Evolutionary conservation across 768 basidiomycete species (phyloP).

Genomic region (Mycena amicta): DNA sequence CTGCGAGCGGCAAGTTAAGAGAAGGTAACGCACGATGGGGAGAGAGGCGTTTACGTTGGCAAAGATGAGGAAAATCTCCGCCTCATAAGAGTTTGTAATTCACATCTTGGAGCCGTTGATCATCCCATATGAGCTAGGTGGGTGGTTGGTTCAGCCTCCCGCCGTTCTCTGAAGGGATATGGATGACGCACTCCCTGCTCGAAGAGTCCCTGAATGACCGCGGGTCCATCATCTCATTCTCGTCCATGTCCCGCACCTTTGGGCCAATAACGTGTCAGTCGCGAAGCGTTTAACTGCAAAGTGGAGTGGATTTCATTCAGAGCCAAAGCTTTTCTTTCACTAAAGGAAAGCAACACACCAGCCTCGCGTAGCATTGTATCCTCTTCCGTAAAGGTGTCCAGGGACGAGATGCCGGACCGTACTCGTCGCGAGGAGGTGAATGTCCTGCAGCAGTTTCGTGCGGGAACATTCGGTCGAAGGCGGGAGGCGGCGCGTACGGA

Average conservation of each 20-base stretch:
- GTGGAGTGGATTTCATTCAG: slow-evolving; percentile 5
- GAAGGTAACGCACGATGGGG: not conserved
- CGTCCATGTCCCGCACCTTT: slow-evolving; percentile 96
- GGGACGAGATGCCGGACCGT: slow-evolving; percentile 45
- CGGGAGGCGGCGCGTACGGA: too few species aligned
- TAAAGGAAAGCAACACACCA: slow-evolving; percentile 49
- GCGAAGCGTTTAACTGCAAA: slow-evolving; percentile 89
- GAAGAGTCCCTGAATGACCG: slow-evolving; percentile 83
- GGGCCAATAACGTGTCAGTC: slow-evolving; percentile 85
- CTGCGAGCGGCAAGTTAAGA: slow-evolving; percentile 33
- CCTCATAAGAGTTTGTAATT: slow-evolving; percentile 95
- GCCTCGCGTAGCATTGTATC: slow-evolving; percentile 92
- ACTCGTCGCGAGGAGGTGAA: slow-evolving; percentile 40
- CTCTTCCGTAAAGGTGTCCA: slow-evolving; percentile 89
- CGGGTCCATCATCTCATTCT: slow-evolving; percentile 94
- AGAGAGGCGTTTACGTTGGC: slow-evolving; percentile 67
- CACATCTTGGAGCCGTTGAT: slow-evolving; percentile 99
- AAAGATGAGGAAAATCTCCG: slow-evolving; percentile 91
- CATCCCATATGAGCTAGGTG: too few species aligned
- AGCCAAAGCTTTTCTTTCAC: too few species aligned
- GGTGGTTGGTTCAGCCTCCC: slow-evolving; percentile 80
- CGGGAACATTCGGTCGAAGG: too few species aligned
- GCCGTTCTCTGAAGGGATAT: slow-evolving; percentile 54
- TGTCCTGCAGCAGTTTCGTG: too few species aligned
- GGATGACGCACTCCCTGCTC: slow-evolving; percentile 80